Conservation (phyloP, 805 yeast species). For the Lipomyces yamadae region DNA sequence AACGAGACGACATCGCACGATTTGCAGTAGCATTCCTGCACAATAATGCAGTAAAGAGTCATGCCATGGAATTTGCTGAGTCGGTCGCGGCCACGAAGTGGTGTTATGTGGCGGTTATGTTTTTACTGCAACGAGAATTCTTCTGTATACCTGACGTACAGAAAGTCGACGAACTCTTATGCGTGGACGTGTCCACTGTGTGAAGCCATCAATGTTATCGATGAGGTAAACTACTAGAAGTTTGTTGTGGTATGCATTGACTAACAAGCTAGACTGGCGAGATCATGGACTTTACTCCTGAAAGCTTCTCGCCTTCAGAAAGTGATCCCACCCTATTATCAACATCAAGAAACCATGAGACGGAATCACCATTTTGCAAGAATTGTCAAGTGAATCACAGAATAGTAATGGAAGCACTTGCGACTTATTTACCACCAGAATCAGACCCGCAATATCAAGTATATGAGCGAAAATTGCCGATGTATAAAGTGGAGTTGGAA, state of each 20-base stretch:
- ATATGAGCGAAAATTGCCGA: conserved; percentile 8
- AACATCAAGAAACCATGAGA: neutral
- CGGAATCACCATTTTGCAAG: conserved; percentile 27
- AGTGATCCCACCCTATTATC: neutral
- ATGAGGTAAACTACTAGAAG: conserved; percentile 16
- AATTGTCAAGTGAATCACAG: conserved; percentile 26
- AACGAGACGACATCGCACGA: neutral
- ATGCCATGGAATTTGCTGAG: neutral
- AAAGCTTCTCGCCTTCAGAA: conserved; percentile 6
- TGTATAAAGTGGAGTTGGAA: conserved; percentile 29
- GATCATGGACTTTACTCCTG: conserved; percentile 27
- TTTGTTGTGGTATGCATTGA: neutral
- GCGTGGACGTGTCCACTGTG: conserved; percentile 32
- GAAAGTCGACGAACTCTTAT: neutral
- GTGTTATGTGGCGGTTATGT: conserved; percentile 13
- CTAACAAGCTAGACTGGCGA: conserved; percentile 23
- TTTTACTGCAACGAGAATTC: conserved; percentile 27
- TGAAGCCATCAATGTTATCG: conserved; percentile 29
- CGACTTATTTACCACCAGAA: conserved; percentile 29
- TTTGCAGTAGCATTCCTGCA: neutral
- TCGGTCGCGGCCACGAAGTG: neutral
- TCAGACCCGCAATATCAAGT: conserved; percentile 17
- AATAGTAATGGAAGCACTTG: conserved; percentile 28
- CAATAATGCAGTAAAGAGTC: neutral
- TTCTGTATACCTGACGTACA: neutral